Base-by-base conservation (phyloP, 768 basidiomycete genomes). In the Boletus tylopilopsis region DNA sequence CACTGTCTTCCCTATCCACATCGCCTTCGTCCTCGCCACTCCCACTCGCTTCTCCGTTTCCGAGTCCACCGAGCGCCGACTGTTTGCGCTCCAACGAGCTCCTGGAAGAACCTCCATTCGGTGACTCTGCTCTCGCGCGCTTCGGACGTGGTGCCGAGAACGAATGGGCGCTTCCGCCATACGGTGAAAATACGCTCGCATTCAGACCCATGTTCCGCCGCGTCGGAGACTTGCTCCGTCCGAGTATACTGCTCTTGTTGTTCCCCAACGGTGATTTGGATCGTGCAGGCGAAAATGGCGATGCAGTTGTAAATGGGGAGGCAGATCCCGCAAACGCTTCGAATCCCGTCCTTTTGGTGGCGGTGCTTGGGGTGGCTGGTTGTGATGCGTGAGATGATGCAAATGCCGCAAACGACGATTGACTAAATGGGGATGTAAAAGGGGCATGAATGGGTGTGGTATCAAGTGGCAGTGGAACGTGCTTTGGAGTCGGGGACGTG, bases 181-280 rank as follows among this genome's bases (percentile, higher is more conserved):
- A 88, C 13, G 79, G 76, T 8, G 80, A 77, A 58, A 88, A 88
- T 12, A 81, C 79, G 51, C 68, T 81, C 10, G 72, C 58, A 35
- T 69, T 75, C 45, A 71, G 64, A 3, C 77, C 64, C 35, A 58
- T 35, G 19, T 68, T 63, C 27, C 76, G 75, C 55, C 75, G 74
- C 16, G 74, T 60, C 3, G 85, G 85, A 4, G 85, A 85, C 56
- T 78, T 82, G 60, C 77, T 79, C 45, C 72, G 67, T 11, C 55
- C 63, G 16, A 70, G 65, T 41, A 54, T 44, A 25, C 29, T 59
- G 42, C 32, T 55, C 42, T 66, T 68, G 24, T 54, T 60, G 44
- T 38, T 63, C 32, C 71, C 65, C 43, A 61, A 39, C 24, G 84
- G 82, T 8, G 84, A 82, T 57, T 83, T 85, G 37, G 81, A 60